A percentile compares a stretch with the other conserved stretches of the same genome.
phyloP scores from a whole-genome alignment of 192 early-diverging fungal species.

The Piromyces sp. region DNA sequence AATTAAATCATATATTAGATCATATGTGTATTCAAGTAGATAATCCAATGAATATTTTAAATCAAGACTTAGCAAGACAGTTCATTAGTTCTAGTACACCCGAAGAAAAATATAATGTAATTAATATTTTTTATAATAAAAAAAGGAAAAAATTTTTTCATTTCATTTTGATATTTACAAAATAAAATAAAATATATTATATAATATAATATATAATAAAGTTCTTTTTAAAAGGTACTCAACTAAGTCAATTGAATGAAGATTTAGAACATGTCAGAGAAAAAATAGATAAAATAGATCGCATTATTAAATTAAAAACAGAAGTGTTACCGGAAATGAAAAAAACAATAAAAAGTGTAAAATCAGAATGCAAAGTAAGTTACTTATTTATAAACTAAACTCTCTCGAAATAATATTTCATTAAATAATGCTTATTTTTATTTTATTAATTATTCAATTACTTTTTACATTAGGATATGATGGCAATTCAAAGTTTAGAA shows the following conservation, averaged over 20 bases:
- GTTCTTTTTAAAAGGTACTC: conserved; percentile 79
- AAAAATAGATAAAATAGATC: conserved; percentile 27
- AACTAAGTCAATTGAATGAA: conserved; percentile 51
- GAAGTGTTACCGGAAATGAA: conserved; percentile 53
- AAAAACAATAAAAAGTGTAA: conserved; percentile 24
- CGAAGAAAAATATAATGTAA: conserved; percentile 69
- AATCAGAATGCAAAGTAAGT: neutral
- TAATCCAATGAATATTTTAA: conserved; percentile 85
- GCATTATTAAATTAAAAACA: conserved; percentile 14
- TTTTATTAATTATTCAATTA: no score
- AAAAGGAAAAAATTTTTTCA: no score
- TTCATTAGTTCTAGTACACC: conserved; percentile 68
- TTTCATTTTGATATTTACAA: no score
- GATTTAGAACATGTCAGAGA: conserved; percentile 52
- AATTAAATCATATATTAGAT: conserved; percentile 64
- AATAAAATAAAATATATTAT: no score
- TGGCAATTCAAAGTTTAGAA: conserved; percentile 26
- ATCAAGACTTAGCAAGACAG: conserved; percentile 79
- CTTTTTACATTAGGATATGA: neutral
- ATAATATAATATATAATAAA: no score
- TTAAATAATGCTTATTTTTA: no score
- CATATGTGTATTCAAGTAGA: conserved; percentile 79
- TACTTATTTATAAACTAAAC: no score
- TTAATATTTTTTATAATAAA: no score
- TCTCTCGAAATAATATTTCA: no score